Conservation (phyloP, 2,329 filamentous ascomycete genomes). For the Fusarium coicis region DNA sequence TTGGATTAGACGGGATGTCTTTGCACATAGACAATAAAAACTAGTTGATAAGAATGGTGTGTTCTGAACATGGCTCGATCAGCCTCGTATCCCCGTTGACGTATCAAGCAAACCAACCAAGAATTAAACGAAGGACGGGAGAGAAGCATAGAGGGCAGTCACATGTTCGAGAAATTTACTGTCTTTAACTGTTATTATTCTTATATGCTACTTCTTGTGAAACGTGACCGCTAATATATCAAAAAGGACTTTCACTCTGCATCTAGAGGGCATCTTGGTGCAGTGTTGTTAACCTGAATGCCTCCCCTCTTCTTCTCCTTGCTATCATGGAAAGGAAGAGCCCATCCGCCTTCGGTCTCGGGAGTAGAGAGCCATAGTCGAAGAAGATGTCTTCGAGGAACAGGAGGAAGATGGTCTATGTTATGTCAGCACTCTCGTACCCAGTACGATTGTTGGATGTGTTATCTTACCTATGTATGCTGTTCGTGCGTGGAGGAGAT, state of each 20-base stretch:
- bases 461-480: constrained; percentile 67
- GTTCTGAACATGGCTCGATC: too few relatives aligned
- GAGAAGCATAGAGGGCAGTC: too few relatives aligned
- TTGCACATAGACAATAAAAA: neutral
- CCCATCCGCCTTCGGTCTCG: constrained; percentile 86
- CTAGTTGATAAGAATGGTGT: neutral
- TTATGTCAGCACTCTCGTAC: neutral
- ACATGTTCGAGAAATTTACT: neutral
- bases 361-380: constrained; percentile 87
- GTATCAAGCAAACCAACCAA: neutral
- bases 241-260: constrained; percentile 68
- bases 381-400: constrained; percentile 81
- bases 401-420: constrained; percentile 67
- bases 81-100: neutral
- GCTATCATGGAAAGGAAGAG: constrained; percentile 82
- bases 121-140: neutral
- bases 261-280: constrained; percentile 79
- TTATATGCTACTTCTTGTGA: neutral
- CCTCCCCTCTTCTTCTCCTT: constrained; percentile 88
- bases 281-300: constrained; percentile 85
- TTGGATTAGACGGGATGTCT: neutral
- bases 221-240: constrained; percentile 11
- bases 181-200: neutral
- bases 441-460: rapidly evolving
- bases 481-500: constrained; percentile 84